phyloP scores from a whole-genome alignment of 768 basidiomycete genomes.

The Dioszegia aurantiaca region DNA sequence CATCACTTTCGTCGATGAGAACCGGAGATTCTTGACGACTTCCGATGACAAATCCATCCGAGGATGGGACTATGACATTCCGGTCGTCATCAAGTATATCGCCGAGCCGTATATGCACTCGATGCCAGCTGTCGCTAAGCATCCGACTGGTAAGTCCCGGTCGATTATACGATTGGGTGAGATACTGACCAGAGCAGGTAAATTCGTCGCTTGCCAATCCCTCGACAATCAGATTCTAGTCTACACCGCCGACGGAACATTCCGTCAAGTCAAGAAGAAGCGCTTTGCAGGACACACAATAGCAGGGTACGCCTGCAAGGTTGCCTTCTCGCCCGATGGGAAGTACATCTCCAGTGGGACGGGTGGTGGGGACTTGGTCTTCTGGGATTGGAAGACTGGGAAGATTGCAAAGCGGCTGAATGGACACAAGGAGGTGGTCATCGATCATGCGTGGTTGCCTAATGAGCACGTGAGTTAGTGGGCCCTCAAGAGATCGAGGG shows the following conservation, averaged over 20 bases:
- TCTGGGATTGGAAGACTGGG: slow-evolving; percentile 99
- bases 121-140: slow-evolving; percentile 95
- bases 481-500: background rate
- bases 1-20: slow-evolving; percentile 98
- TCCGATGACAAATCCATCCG: slow-evolving; percentile 99
- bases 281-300: slow-evolving; percentile 95
- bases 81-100: slow-evolving; percentile 98
- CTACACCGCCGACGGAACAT: slow-evolving; percentile 88
- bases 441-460: slow-evolving; percentile 95
- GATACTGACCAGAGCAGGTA: slow-evolving; percentile 59
- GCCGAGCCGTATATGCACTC: slow-evolving; percentile 99
- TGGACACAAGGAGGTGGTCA: slow-evolving; percentile 93
- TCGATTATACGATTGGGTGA: background rate
- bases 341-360: slow-evolving; percentile 98
- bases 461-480: slow-evolving; percentile 78
- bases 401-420: slow-evolving; percentile 84
- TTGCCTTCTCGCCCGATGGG: slow-evolving; percentile 96
- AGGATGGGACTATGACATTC: slow-evolving; percentile 99
- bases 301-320: slow-evolving; percentile 94
- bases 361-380: slow-evolving; percentile 88
- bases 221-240: slow-evolving; percentile 97
- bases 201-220: slow-evolving; percentile 96
- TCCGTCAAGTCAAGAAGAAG: slow-evolving; percentile 98
- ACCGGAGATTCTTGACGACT: slow-evolving; percentile 93
- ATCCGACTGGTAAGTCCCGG: slow-evolving; percentile 82